These are phyloP conservation scores for Mortierella sp. DNA, from an alignment of 371 early-diverging fungal species.

Conservation along the genomic window DNA sequence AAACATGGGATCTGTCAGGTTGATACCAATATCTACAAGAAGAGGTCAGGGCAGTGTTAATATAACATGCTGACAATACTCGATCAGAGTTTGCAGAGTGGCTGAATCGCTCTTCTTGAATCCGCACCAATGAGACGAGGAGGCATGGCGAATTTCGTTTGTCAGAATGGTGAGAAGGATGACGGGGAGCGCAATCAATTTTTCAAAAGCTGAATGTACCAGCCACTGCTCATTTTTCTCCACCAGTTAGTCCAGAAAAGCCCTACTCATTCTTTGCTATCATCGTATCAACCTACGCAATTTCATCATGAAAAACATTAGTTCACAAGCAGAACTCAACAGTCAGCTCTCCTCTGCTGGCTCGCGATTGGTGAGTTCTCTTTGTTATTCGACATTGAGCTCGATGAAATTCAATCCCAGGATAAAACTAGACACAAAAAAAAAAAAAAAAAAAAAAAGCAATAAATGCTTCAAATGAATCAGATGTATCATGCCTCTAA, in stretches of 20 bases:
- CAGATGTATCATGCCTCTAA: neutral
- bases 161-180: neutral
- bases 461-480: too few relatives aligned
- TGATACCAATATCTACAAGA: conserved; percentile 82
- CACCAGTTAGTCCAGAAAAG: neutral
- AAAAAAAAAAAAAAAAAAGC: too few relatives aligned
- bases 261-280: neutral
- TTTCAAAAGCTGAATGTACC: neutral
- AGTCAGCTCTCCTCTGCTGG: conserved; percentile 37
- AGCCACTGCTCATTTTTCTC: neutral
- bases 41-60: neutral
- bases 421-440: too few relatives aligned
- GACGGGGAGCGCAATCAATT: neutral
- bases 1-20: conserved; percentile 91
- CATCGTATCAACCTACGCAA: conserved; percentile 3
- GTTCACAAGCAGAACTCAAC: conserved; percentile 38
- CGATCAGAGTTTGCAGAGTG: neutral
- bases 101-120: neutral
- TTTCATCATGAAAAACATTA: conserved; percentile 35
- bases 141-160: conserved; percentile 18
- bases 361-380: conserved; percentile 30
- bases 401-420: too few relatives aligned
- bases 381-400: neutral
- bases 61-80: neutral
- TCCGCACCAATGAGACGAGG: conserved; percentile 44